Conservation (phyloP, 1,284 basidiomycete species). For the Ustilago curta region DNA sequence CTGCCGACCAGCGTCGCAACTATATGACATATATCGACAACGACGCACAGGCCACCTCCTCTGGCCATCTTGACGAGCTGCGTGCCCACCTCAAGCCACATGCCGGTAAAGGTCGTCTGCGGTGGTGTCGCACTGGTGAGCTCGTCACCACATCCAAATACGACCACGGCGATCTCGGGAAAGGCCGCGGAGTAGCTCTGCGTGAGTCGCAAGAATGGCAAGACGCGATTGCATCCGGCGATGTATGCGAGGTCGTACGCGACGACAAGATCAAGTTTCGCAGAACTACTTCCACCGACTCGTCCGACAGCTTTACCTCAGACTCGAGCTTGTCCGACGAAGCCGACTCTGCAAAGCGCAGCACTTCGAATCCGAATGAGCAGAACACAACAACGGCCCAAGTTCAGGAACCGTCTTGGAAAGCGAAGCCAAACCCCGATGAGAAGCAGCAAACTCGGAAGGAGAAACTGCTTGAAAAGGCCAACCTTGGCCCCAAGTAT, state of each 20-base stretch:
- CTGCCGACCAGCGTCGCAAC: slow-evolving; percentile 77
- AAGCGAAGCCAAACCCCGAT: slow-evolving; percentile 9
- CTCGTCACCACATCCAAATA: slow-evolving; percentile 70
- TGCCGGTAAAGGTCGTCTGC: slow-evolving; percentile 73
- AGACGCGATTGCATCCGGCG: slow-evolving; percentile 30
- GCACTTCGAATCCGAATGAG: not conserved
- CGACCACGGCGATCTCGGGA: slow-evolving; percentile 55
- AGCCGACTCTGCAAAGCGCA: not conserved
- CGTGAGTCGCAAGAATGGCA: slow-evolving; percentile 44
- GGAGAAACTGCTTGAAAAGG: slow-evolving; percentile 37
- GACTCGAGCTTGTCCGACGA: slow-evolving; percentile 20
- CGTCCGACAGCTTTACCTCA: slow-evolving; percentile 37
- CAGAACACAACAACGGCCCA: not conserved
- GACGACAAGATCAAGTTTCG: slow-evolving; percentile 54
- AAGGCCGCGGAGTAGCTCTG: slow-evolving; percentile 61
- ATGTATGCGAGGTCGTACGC: slow-evolving; percentile 39
- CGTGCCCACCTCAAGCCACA: slow-evolving; percentile 21
- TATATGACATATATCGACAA: slow-evolving; percentile 76
- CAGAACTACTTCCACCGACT: slow-evolving; percentile 16
- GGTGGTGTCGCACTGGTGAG: slow-evolving; percentile 77
- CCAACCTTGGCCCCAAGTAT: slow-evolving; percentile 50
- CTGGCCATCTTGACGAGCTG: slow-evolving; percentile 11
- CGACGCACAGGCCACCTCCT: slow-evolving; percentile 10
- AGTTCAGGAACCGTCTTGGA: not conserved
- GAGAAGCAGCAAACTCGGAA: slow-evolving; percentile 46